Evolutionary conservation across 1,139 yeast species (phyloP).

Genomic region (Debaryomycetaceae sp.): DNA sequence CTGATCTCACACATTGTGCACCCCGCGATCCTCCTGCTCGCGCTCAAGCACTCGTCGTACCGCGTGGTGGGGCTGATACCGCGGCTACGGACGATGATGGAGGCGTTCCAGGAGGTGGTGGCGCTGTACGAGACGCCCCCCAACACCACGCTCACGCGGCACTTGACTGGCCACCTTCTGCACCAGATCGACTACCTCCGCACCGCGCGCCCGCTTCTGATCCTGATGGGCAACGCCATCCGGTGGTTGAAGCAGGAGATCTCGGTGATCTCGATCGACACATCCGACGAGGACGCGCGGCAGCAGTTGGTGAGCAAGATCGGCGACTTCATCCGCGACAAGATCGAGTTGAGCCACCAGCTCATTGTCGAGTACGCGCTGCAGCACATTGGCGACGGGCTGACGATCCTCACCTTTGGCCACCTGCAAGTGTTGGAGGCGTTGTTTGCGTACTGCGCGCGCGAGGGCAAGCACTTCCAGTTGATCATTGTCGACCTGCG

Average conservation of each 20-base stretch:
- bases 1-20: slow-evolving; percentile 71
- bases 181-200: slow-evolving; percentile 92
- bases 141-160: slow-evolving; percentile 81
- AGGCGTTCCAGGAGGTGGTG: slow-evolving; percentile 78
- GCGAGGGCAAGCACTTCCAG: slow-evolving; percentile 61
- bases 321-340: slow-evolving; percentile 78
- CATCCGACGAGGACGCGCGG: slow-evolving; percentile 72
- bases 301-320: slow-evolving; percentile 60
- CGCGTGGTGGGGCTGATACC: slow-evolving; percentile 86
- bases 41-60: slow-evolving; percentile 79
- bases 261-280: slow-evolving; percentile 68
- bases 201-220: slow-evolving; percentile 86
- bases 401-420: slow-evolving; percentile 83
- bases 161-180: slow-evolving; percentile 83
- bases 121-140: slow-evolving; percentile 79
- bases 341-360: slow-evolving; percentile 77
- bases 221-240: slow-evolving; percentile 96
- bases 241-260: slow-evolving; percentile 96
- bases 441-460: slow-evolving; percentile 65
- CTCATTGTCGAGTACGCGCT: slow-evolving; percentile 82
- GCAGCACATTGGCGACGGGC: slow-evolving; percentile 68
- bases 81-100: slow-evolving; percentile 80
- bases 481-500: slow-evolving; percentile 92
- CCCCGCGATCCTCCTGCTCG: slow-evolving; percentile 75
- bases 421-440: slow-evolving; percentile 80